phyloP scores from a whole-genome alignment of 2,329 filamentous ascomycete genomes.

The Exophiala xenobiotica region DNA sequence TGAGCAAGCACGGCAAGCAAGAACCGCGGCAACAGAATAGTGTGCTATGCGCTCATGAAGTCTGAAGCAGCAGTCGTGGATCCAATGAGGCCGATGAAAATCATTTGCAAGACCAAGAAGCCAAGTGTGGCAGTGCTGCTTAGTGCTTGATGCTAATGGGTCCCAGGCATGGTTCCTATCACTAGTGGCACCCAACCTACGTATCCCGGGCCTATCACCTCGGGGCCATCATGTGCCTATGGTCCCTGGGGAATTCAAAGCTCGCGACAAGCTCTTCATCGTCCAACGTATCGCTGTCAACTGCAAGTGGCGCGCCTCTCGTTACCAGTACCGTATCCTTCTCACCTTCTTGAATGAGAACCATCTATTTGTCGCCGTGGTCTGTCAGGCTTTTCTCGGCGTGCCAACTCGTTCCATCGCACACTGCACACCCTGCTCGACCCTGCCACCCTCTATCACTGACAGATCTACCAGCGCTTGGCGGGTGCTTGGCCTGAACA shows the following conservation, averaged over 20 bases:
- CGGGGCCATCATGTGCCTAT: too few species aligned
- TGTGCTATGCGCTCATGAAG: background rate
- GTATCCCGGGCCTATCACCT: too few species aligned
- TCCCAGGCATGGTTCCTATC: too few species aligned
- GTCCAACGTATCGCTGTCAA: constrained; percentile 8
- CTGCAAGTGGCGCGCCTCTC: too few species aligned
- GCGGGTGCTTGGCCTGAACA: background rate
- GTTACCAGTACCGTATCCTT: background rate
- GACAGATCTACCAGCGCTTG: too few species aligned
- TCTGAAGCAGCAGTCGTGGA: too few species aligned
- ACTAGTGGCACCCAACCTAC: background rate
- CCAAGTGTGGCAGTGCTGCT: constrained; percentile 24
- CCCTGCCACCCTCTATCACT: too few species aligned
- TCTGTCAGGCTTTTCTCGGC: background rate
- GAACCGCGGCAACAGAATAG: too few species aligned
- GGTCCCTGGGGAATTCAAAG: too few species aligned
- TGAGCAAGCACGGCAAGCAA: too few species aligned
- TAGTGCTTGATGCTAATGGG: constrained; percentile 4
- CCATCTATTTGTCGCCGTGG: background rate
- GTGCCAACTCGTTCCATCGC: too few species aligned
- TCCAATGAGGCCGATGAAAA: background rate
- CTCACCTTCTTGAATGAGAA: background rate
- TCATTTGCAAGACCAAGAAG: background rate
- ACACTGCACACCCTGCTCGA: too few species aligned
- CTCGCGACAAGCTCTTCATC: background rate